These are phyloP conservation scores for Thraustotheca clavata DNA, from an alignment of 352 stramenopile genomes.

Conservation along the genomic window DNA sequence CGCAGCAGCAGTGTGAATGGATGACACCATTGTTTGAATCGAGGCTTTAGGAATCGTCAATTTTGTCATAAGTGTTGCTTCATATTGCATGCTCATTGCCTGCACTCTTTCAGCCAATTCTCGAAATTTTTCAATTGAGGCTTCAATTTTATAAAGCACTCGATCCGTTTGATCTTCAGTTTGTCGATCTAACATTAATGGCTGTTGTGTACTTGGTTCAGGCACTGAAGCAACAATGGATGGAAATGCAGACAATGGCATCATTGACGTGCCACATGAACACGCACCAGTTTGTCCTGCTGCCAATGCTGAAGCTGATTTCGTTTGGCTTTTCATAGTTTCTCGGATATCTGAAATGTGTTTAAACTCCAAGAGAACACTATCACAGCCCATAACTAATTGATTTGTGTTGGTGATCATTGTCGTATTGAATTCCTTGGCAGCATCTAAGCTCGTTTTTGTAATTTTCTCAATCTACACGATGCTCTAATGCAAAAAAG, in stretches of 20 bases:
- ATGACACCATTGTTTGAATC: constrained; percentile 45
- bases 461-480: constrained; percentile 47
- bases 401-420: constrained; percentile 75
- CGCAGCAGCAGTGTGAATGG: constrained; percentile 54
- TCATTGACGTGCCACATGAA: constrained; percentile 12
- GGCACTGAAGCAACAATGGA: not conserved
- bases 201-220: not conserved
- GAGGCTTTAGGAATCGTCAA: constrained; percentile 48
- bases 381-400: constrained; percentile 66
- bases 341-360: constrained; percentile 51
- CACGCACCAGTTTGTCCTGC: not conserved
- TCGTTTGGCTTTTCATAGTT: constrained; percentile 5
- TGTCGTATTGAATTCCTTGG: constrained; percentile 81
- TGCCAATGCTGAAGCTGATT: not conserved
- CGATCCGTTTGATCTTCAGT: constrained; percentile 75
- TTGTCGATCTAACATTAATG: constrained; percentile 37
- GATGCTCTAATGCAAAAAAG: not conserved
- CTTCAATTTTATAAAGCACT: constrained; percentile 64
- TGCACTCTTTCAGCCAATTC: constrained; percentile 77
- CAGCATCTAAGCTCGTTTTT: constrained; percentile 59
- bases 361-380: constrained; percentile 63
- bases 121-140: constrained; percentile 51
- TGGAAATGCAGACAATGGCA: not conserved
- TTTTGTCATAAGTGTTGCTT: constrained; percentile 71
- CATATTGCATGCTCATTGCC: constrained; percentile 74